A percentile compares a stretch with the other conserved stretches of the same genome.
Evolutionary conservation across 305 asterid genomes (phyloP).

Genomic region (Fraxinus greggii): DNA sequence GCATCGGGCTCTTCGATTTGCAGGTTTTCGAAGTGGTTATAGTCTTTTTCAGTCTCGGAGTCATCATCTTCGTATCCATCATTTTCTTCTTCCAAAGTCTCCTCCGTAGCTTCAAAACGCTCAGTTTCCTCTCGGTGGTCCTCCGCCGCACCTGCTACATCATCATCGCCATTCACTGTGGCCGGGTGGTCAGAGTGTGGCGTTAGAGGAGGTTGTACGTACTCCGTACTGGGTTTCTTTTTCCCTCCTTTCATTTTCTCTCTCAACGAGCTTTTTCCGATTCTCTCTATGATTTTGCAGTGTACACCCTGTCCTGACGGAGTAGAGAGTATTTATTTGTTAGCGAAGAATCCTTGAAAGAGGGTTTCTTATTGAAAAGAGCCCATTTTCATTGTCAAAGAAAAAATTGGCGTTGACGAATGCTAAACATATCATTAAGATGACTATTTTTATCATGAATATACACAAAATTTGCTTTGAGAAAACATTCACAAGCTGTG

Average conservation of each 20-base stretch:
- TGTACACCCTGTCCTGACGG: background rate
- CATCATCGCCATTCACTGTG: slow-evolving; percentile 27
- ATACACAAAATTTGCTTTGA: background rate
- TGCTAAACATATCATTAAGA: too few species aligned
- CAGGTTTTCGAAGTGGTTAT: slow-evolving; percentile 36
- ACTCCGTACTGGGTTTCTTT: slow-evolving; percentile 38
- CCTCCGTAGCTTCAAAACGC: slow-evolving; percentile 29
- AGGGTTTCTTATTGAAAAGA: background rate
- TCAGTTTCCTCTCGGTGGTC: slow-evolving; percentile 34
- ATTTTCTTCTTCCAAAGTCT: slow-evolving; percentile 38
- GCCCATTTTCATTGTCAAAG: background rate
- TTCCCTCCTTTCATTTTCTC: slow-evolving; percentile 62
- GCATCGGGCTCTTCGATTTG: slow-evolving; percentile 31
- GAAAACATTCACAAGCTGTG: background rate
- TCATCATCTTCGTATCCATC: slow-evolving; percentile 35
- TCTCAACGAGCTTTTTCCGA: slow-evolving; percentile 6
- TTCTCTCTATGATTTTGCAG: slow-evolving; percentile 20
- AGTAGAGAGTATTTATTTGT: background rate
- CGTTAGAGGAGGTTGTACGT: slow-evolving; percentile 26
- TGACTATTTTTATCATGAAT: too few species aligned
- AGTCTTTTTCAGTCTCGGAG: slow-evolving; percentile 39
- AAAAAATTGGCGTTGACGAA: background rate
- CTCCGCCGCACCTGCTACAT: slow-evolving; percentile 16
- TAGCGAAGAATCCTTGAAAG: background rate
- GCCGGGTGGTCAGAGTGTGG: slow-evolving; percentile 31